Evolutionary conservation across 108 stramenopile species (phyloP), one percentile per base, ranked within the genome.

Genomic region (Discostella stelligeroides): DNA sequence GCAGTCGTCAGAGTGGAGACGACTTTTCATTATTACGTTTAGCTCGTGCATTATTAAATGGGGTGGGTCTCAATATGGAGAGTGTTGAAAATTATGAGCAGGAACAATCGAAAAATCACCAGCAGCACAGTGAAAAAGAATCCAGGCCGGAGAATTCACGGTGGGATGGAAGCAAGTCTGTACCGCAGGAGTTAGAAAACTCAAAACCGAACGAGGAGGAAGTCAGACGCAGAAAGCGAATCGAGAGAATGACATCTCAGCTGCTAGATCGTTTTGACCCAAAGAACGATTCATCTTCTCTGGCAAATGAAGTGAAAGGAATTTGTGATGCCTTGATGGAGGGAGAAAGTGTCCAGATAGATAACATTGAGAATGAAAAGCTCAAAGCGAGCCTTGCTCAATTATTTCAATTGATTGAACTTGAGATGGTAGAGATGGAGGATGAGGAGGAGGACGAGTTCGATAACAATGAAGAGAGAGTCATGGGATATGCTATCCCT

Each of bases 311-410:
- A 60, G 55, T 95, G 30, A 56, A 70, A 38, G 85, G 71, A 25
- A 75, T 95, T 29, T 85, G 86, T 56, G 74, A 70, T 49, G 77
- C 80, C 4, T 81, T 95, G 37, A 23, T 84, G 5, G 68, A 82
- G 10, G 90, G 91, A 48, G 88, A 92, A 69, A 86, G 76, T 40
- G 60, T 95, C 37, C 81, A 84, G 17, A 27, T 92, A 21, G 94
- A 92, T 77, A 89, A 88, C 1, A 45, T 95, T 25, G 83, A 86
- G 7, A 84, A 95, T 72, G 75, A 58, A 24, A 71, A 85, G 12
- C 70, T 95, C 17, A 85, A 76, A 65, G 75, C 59, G 11, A 70
- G 73, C 12, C 46, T 95, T 46, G 82, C 72, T 20, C 66, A 75
- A 43, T 55, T 95, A 18, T 91, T 95, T 81, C 48, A 63, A 17